phyloP scores from a whole-genome alignment of 1,284 basidiomycete species.

The Sparassis latifolia region DNA sequence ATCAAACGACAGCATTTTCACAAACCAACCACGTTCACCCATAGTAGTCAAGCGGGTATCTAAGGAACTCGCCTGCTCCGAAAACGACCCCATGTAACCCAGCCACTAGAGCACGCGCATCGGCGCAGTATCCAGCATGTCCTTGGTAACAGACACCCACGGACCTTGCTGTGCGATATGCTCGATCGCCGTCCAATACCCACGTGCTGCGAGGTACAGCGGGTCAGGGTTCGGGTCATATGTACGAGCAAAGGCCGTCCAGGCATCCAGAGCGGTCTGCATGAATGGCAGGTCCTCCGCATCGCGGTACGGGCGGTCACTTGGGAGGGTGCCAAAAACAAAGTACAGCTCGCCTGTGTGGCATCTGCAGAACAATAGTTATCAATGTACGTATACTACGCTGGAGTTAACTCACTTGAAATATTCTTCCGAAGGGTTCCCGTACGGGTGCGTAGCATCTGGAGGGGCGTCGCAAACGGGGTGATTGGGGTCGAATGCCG shows the following conservation, averaged over 20 bases:
- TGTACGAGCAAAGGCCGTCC: constrained; percentile 34
- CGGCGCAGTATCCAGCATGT: constrained; percentile 14
- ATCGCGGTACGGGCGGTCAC: constrained; percentile 31
- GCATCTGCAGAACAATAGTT: constrained; percentile 19
- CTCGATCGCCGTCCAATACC: constrained; percentile 17
- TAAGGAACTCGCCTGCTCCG: constrained; percentile 20
- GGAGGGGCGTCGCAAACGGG: constrained; percentile 31
- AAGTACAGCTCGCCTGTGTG: constrained; percentile 36
- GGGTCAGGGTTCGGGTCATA: constrained; percentile 35
- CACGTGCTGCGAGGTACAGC: constrained; percentile 28
- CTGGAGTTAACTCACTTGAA: constrained; percentile 21
- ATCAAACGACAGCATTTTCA: too few species aligned
- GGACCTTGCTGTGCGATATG: constrained; percentile 15
- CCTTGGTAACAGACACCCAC: constrained; percentile 21
- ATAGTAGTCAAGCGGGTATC: constrained; percentile 17
- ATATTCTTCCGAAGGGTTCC: constrained; percentile 28
- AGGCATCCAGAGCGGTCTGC: constrained; percentile 30
- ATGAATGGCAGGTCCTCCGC: constrained; percentile 30
- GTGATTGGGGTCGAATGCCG: constrained; percentile 30
- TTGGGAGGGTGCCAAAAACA: constrained; percentile 30
- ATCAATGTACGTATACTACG: background rate
- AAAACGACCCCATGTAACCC: constrained; percentile 21
- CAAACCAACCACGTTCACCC: background rate
- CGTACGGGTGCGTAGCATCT: constrained; percentile 25
- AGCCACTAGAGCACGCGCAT: constrained; percentile 21